A percentile compares a stretch with the other conserved stretches of the same genome.
Conservation (phyloP, 1,284 basidiomycete species). For the Melampsora larici-populina region DNA sequence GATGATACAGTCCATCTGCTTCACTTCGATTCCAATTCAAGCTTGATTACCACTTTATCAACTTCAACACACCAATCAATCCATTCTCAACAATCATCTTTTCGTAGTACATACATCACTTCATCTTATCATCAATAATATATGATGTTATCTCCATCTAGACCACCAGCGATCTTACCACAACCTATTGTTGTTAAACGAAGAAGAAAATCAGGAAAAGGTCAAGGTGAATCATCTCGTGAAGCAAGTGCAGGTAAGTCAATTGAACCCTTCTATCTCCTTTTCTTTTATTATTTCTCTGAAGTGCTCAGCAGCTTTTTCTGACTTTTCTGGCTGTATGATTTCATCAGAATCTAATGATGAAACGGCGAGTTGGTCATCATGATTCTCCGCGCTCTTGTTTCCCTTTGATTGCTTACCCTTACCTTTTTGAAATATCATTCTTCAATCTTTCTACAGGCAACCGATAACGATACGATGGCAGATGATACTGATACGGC, state of each 20-base stretch:
- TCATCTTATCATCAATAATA: too few relatives aligned
- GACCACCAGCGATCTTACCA: neutral
- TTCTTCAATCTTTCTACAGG: conserved; percentile 6
- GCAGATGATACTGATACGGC: conserved; percentile 42
- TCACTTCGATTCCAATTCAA: too few relatives aligned
- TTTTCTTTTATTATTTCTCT: too few relatives aligned
- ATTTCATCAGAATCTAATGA: conserved; percentile 34
- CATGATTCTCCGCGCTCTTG: too few relatives aligned
- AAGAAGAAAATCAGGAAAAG: conserved; percentile 36
- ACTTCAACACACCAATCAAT: too few relatives aligned
- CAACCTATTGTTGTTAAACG: conserved; percentile 30
- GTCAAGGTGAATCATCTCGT: conserved; percentile 34
- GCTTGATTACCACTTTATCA: too few relatives aligned
- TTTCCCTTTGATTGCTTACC: neutral
- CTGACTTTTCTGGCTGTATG: neutral
- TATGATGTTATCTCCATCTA: conserved; percentile 3
- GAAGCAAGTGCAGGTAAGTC: conserved; percentile 39
- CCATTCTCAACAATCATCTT: too few relatives aligned
- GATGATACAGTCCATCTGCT: too few relatives aligned
- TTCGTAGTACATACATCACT: too few relatives aligned
- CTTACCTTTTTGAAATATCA: neutral
- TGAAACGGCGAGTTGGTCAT: conserved; percentile 29
- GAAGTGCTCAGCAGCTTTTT: conserved; percentile 2
- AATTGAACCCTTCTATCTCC: neutral
- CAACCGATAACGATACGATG: conserved; percentile 40